Conservation (phyloP, 352 stramenopile genomes). For the Peronosclerospora sorghi region DNA sequence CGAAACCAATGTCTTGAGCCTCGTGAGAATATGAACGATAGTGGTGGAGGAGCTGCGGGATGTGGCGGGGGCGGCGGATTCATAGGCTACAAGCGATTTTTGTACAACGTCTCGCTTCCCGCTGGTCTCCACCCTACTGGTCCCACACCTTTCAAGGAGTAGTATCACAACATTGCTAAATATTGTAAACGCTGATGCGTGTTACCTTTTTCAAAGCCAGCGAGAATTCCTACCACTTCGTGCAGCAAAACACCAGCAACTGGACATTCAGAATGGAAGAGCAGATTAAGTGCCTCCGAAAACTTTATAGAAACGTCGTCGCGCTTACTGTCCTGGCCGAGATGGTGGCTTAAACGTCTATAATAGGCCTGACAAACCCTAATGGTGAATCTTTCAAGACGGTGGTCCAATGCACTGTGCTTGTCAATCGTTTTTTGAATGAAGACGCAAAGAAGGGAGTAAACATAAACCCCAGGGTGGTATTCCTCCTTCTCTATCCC, state of each 20-base stretch:
- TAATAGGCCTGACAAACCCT: constrained; percentile 17
- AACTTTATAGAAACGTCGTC: constrained; percentile 16
- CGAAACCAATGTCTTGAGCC: constrained; percentile 18
- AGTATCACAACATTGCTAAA: constrained; percentile 24
- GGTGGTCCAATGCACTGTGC: constrained; percentile 12
- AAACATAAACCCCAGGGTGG: constrained; percentile 37
- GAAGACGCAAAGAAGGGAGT: constrained; percentile 18
- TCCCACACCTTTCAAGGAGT: constrained; percentile 13
- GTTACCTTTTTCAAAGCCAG: constrained; percentile 6
- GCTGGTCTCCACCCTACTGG: constrained; percentile 6
- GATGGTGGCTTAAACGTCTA: constrained; percentile 4
- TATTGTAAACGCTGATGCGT: constrained; percentile 7
- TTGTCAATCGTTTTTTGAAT: constrained; percentile 12
- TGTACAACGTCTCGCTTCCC: constrained; percentile 23
- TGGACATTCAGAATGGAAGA: constrained; percentile 12
- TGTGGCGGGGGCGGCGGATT: constrained; percentile 3
- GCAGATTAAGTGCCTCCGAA: constrained; percentile 16
- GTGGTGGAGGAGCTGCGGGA: not conserved
- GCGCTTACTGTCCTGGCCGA: constrained; percentile 4
- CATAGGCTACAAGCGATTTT: constrained; percentile 26
- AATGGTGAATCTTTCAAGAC: constrained; percentile 13
- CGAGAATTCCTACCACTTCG: constrained; percentile 16
- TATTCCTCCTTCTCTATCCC: constrained; percentile 17
- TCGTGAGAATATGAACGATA: constrained; percentile 13
- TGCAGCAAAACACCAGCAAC: constrained; percentile 12